Percentiles rank a stretch among this genome's conserved stretches.
Conservation (phyloP, 2,329 filamentous ascomycete species). For the Huntiella moniliformis region DNA sequence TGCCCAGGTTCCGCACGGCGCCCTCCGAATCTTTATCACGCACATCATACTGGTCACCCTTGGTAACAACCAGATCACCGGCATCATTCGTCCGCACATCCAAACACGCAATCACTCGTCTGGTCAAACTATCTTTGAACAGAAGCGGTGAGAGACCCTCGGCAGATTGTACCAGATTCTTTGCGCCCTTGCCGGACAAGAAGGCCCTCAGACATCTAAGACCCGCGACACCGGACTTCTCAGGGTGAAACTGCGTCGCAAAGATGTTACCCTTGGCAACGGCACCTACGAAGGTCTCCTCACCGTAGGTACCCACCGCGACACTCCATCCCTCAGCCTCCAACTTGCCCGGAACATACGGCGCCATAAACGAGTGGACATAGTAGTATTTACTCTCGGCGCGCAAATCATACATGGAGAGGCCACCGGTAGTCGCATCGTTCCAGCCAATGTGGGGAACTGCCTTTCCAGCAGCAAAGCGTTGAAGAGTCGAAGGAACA, state of each 20-base stretch:
- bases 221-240: constrained; percentile 86
- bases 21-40: constrained; percentile 59
- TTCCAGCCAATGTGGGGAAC: constrained; percentile 99
- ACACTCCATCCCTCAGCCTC: constrained; percentile 76
- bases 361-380: constrained; percentile 81
- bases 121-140: constrained; percentile 54
- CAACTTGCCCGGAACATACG: constrained; percentile 53
- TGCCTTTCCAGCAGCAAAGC: constrained; percentile 62
- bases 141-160: constrained; percentile 14
- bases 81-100: constrained; percentile 89
- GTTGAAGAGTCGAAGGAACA: constrained; percentile 50
- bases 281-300: constrained; percentile 80
- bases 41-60: constrained; percentile 97
- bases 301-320: constrained; percentile 75
- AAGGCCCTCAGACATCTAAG: constrained; percentile 72
- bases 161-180: constrained; percentile 8
- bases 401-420: constrained; percentile 54
- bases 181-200: constrained; percentile 47
- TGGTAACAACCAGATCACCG: constrained; percentile 91
- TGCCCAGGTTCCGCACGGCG: constrained; percentile 75
- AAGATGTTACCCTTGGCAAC: constrained; percentile 71
- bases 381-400: constrained; percentile 94
- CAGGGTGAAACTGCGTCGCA: constrained; percentile 91
- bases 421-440: constrained; percentile 48
- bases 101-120: constrained; percentile 84